Conservation (phyloP, 495 filamentous ascomycete genomes). For the Aspergillus coremiiformis region DNA sequence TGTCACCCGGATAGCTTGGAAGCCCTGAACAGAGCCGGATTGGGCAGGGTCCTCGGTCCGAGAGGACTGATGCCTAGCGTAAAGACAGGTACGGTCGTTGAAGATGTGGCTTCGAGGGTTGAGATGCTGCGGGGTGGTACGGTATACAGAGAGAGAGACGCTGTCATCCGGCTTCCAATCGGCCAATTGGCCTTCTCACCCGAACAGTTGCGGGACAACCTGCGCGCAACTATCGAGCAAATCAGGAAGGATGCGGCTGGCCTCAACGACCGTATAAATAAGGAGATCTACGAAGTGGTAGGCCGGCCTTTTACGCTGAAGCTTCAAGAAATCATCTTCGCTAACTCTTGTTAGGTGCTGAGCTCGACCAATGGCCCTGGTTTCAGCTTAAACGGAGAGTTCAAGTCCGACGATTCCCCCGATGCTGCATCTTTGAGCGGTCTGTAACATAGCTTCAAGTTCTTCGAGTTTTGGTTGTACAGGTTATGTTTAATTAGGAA, state of each 20-base stretch:
- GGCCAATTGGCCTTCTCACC: constrained; percentile 89
- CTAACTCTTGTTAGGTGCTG: constrained; percentile 51
- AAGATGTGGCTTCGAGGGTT: constrained; percentile 61
- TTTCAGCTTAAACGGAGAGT: constrained; percentile 75
- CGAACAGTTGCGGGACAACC: constrained; percentile 75
- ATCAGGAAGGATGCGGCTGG: constrained; percentile 69
- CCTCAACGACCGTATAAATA: constrained; percentile 63
- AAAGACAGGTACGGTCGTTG: constrained; percentile 83
- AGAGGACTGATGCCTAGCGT: constrained; percentile 83
- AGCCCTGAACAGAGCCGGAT: constrained; percentile 64
- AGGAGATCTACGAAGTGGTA: constrained; percentile 85
- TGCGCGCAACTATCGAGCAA: constrained; percentile 65
- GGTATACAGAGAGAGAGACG: constrained; percentile 78
- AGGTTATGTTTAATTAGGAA: constrained; percentile 42
- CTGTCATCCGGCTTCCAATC: constrained; percentile 78
- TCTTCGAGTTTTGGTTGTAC: constrained; percentile 31
- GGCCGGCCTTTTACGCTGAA: constrained; percentile 15
- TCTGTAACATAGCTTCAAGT: constrained; percentile 37
- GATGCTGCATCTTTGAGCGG: constrained; percentile 36
- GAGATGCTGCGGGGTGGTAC: constrained; percentile 73
- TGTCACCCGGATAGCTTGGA: constrained; percentile 71
- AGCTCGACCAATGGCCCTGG: constrained; percentile 81
- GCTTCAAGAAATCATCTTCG: neutral
- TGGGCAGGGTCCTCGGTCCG: constrained; percentile 81
- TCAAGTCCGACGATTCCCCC: constrained; percentile 53